phyloP scores from a whole-genome alignment of 2,329 filamentous ascomycete genomes.

The Talaromyces sp. region DNA sequence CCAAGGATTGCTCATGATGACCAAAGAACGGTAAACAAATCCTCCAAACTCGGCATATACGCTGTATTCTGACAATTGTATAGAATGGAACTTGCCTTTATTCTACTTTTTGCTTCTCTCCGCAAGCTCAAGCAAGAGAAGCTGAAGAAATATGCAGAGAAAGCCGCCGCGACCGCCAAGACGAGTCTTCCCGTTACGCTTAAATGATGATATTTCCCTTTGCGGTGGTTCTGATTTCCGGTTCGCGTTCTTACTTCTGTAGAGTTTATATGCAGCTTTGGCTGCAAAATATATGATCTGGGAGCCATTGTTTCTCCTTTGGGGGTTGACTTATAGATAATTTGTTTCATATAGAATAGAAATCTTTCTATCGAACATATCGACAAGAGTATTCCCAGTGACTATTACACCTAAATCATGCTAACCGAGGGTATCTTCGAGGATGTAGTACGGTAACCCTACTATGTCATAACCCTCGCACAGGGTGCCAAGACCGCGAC shows the following conservation, averaged over 20 bases:
- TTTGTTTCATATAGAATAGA: not conserved
- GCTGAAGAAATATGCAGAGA: slow-evolving; percentile 63
- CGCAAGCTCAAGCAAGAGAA: slow-evolving; percentile 66
- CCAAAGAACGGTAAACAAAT: slow-evolving; percentile 74
- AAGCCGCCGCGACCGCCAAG: slow-evolving; percentile 62
- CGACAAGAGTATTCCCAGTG: not conserved
- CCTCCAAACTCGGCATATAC: not conserved
- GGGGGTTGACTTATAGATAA: not conserved
- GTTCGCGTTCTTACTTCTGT: slow-evolving; percentile 16
- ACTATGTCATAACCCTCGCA: not conserved
- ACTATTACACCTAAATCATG: not conserved
- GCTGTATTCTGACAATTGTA: not conserved
- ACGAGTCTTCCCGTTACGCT: slow-evolving; percentile 46
- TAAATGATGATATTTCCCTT: slow-evolving; percentile 37
- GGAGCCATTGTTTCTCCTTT: not conserved
- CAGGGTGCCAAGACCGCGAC: not conserved
- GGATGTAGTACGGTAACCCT: not conserved
- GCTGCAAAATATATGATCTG: not conserved
- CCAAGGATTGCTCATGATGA: slow-evolving; percentile 98
- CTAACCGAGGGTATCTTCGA: not conserved
- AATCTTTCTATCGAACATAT: not conserved
- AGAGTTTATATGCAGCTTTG: not conserved
- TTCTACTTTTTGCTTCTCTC: slow-evolving; percentile 80
- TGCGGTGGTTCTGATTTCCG: slow-evolving; percentile 13
- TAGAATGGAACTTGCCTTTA: slow-evolving; percentile 82